Conservation (phyloP, 352 stramenopile genomes). For the Thalassiosira oceanica region DNA sequence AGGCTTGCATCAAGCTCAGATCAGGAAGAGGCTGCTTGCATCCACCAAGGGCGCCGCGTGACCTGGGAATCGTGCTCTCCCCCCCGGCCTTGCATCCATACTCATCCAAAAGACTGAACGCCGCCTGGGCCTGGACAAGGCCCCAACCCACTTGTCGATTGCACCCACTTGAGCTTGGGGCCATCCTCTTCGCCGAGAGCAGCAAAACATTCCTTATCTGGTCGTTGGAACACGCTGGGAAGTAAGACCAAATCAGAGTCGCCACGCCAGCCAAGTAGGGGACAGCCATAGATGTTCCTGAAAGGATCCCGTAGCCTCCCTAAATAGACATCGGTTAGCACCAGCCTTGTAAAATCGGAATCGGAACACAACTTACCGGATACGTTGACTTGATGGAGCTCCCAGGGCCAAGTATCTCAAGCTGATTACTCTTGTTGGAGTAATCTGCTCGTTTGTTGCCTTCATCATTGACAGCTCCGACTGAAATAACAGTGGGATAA, state of each 20-base stretch:
- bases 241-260: constrained; percentile 45
- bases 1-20: not conserved
- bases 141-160: constrained; percentile 32
- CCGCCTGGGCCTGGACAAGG: constrained; percentile 28
- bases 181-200: not conserved
- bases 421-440: not conserved
- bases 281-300: constrained; percentile 62
- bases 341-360: no score
- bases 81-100: constrained; percentile 37
- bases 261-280: constrained; percentile 61
- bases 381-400: constrained; percentile 9
- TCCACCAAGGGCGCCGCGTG: not conserved
- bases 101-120: constrained; percentile 26
- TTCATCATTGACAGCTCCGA: no score
- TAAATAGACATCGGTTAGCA: no score
- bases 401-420: not conserved
- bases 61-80: constrained; percentile 1
- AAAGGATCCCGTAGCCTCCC: constrained; percentile 16
- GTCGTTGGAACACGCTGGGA: constrained; percentile 44
- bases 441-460: not conserved
- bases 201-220: constrained; percentile 56
- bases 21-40: not conserved
- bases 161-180: no score
- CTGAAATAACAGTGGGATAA: no score
- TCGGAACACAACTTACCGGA: constrained; percentile 54